Base-by-base conservation (phyloP, 805 yeast species). In the Metschnikowia shivogae region DNA sequence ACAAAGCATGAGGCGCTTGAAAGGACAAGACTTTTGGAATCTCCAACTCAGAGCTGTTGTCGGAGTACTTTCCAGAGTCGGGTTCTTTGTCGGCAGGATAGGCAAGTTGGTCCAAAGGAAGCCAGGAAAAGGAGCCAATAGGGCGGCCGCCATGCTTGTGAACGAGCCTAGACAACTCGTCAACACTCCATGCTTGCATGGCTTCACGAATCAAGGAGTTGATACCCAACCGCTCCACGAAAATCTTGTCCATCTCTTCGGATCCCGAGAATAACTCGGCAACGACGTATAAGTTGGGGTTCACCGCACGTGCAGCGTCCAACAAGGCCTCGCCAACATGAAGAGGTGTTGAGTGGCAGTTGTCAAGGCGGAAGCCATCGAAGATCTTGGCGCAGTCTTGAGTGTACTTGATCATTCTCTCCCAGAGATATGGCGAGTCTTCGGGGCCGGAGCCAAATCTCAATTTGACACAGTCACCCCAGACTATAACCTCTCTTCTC, bases 401-500 rank as follows among this genome's bases (percentile, higher is more conserved):
- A 6, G 90, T 77, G 59, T 92, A 92, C 48, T 81, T 71, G 26
- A 81, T 77, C 95, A 92, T 92, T 59, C 92, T 77, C 19, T 82
- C 71, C 99, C 99, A 92, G 34, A 92, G 66, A 58, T 78, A 79
- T 1, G 97, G 97, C 0, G 96, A 88, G 60, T 92, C 98, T 45
- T 81, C 77, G 1, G 86, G 87, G 4, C 73, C 68, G 0, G 67
- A 49, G 3, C 98, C 99, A 61, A 89, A 92, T 47, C 99, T 76
- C 52, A 92, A 71, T 62, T 92, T 92, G 45, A 92, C 90, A 72
- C 99, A 92, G 61, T 92, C 99, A 3, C 96, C 93, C 99, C 99
- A 92, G 22, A 92, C 87, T 54, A 92, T 89, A 10, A 92, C 96
- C 63, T 92, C 97, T 60, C 99, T 78, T 43, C 95, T 75, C 40